Evolutionary conservation across 305 asterid species (phyloP).

Genomic region (Rubia peregrina): DNA sequence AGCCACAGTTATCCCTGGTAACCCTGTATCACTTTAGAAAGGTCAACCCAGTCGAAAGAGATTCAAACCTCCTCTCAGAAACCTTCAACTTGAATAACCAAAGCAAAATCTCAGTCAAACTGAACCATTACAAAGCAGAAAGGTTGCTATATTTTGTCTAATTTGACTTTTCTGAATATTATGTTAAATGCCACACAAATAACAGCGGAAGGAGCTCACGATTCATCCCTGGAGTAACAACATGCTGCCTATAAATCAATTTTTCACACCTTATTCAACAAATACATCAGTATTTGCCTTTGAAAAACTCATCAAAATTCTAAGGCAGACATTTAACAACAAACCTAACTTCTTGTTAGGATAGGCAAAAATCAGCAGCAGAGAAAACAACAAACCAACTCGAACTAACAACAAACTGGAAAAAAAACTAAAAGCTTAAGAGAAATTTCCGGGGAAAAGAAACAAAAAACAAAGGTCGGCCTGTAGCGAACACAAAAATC

Average conservation of each 20-base stretch:
- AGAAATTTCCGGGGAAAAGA: background rate
- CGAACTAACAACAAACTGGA: background rate
- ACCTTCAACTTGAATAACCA: background rate
- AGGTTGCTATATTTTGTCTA: background rate
- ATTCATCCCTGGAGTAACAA: background rate
- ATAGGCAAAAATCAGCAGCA: background rate
- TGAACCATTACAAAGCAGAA: background rate
- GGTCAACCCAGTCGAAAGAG: slow-evolving; percentile 5
- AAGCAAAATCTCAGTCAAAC: slow-evolving; percentile 3
- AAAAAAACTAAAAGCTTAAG: background rate
- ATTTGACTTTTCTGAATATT: background rate
- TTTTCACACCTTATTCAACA: no score
- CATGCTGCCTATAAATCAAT: background rate
- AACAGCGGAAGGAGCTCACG: background rate
- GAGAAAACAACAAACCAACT: background rate
- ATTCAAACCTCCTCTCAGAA: slow-evolving; percentile 25
- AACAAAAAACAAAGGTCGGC: background rate
- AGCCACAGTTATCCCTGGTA: slow-evolving; percentile 27
- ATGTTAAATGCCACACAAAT: background rate
- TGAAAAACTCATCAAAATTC: background rate
- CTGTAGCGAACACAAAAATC: background rate
- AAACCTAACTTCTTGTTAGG: background rate
- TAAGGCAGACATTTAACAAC: background rate
- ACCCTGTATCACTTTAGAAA: slow-evolving; percentile 22
- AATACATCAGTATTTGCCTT: background rate